Evolutionary conservation across 1,139 yeast genomes (phyloP).

Genomic region (Pichiaceae sp.): DNA sequence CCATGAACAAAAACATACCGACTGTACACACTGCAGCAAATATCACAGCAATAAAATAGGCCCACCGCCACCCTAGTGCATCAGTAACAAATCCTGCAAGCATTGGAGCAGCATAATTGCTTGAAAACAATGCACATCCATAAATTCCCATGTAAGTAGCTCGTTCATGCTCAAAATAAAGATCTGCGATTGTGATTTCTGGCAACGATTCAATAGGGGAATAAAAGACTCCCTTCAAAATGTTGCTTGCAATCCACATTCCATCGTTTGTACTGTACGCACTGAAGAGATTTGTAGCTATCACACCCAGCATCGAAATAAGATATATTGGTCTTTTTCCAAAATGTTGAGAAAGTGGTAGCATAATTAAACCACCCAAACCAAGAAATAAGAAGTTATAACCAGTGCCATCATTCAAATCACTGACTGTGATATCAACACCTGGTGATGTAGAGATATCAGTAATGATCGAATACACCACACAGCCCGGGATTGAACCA

Average conservation of each 20-base stretch:
- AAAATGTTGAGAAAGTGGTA: conserved; percentile 43
- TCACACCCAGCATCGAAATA: conserved; percentile 29
- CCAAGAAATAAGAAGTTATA: conserved; percentile 41
- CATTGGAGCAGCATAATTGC: conserved; percentile 36
- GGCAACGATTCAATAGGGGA: conserved; percentile 51
- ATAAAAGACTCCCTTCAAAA: conserved; percentile 40
- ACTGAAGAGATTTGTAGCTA: conserved; percentile 33
- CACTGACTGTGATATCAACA: conserved; percentile 26
- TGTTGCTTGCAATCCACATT: conserved; percentile 33
- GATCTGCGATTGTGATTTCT: conserved; percentile 41
- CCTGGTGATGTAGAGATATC: conserved; percentile 32
- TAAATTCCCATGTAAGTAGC: conserved; percentile 39
- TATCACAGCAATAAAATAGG: conserved; percentile 36
- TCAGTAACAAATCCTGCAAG: conserved; percentile 41
- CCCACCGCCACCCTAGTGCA: conserved; percentile 44
- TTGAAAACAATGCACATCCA: conserved; percentile 30
- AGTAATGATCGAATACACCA: conserved; percentile 36
- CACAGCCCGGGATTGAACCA: conserved; percentile 39
- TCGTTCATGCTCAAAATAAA: conserved; percentile 45
- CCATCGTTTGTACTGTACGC: conserved; percentile 32
- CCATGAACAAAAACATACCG: conserved; percentile 34
- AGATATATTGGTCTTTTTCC: conserved; percentile 47
- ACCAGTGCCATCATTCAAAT: conserved; percentile 45
- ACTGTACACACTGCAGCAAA: conserved; percentile 38
- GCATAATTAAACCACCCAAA: conserved; percentile 38